Evolutionary conservation across 2,329 filamentous ascomycete genomes (phyloP).

Genomic region (Cordyceps pruinosa): DNA sequence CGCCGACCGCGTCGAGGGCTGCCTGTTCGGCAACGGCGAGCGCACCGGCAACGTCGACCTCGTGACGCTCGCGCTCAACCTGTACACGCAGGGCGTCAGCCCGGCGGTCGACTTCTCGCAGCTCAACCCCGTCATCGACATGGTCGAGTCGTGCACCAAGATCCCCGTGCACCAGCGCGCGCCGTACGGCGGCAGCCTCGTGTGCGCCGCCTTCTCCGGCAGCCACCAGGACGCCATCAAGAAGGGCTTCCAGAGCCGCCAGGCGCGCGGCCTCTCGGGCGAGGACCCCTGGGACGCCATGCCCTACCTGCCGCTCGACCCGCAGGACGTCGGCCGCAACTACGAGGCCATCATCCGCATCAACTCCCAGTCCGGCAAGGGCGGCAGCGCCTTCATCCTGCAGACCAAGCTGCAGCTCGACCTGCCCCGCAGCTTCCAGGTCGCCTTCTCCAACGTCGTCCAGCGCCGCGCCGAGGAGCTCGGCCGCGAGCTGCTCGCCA

Average conservation of each 20-base stretch:
- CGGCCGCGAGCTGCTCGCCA: conserved; percentile 74
- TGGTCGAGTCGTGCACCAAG: conserved; percentile 89
- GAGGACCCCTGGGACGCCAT: conserved; percentile 68
- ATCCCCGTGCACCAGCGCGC: conserved; percentile 86
- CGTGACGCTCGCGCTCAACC: conserved; percentile 84
- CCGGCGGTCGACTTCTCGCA: conserved; percentile 88
- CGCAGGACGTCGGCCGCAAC: conserved; percentile 87
- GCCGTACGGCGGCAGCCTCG: conserved; percentile 84
- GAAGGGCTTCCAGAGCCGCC: conserved; percentile 73
- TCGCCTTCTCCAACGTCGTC: conserved; percentile 83
- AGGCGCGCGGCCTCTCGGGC: conserved; percentile 48
- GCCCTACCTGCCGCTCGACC: conserved; percentile 89
- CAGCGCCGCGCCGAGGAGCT: conserved; percentile 74
- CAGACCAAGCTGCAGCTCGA: conserved; percentile 84
- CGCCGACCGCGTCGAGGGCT: conserved; percentile 88
- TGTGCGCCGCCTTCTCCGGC: conserved; percentile 88
- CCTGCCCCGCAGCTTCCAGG: conserved; percentile 83
- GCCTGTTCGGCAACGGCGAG: conserved; percentile 86
- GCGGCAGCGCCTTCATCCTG: conserved; percentile 90
- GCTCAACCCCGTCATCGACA: conserved; percentile 75
- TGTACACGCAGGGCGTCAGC: conserved; percentile 88
- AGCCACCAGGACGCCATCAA: conserved; percentile 95
- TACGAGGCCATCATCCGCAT: conserved; percentile 97
- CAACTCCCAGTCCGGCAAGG: conserved; percentile 94
- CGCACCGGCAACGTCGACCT: conserved; percentile 93